Evolutionary conservation across 140 eudicot genomes (phyloP).

Genomic region (Oenanthe javanica): DNA sequence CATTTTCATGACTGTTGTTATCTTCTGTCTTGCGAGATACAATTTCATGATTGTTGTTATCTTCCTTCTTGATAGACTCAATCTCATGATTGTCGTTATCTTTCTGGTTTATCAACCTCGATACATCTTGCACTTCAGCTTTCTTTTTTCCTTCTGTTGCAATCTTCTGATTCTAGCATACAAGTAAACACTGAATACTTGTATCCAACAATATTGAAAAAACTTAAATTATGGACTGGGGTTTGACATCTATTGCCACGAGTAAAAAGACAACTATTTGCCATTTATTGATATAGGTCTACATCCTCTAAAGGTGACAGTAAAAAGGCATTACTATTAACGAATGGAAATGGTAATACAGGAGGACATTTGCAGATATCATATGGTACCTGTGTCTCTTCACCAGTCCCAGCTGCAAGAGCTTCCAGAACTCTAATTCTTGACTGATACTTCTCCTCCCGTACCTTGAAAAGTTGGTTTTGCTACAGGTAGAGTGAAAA

Average conservation of each 20-base stretch:
- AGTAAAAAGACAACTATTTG: conserved; percentile 10
- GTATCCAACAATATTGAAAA: not conserved
- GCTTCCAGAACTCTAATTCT: conserved; percentile 81
- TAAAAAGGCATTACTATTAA: not conserved
- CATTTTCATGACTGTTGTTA: not conserved
- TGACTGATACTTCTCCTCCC: conserved; percentile 89
- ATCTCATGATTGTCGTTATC: conserved; percentile 30
- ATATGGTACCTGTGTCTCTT: conserved; percentile 52
- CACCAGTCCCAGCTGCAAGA: conserved; percentile 69
- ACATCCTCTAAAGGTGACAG: not conserved
- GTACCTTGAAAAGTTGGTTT: conserved; percentile 72
- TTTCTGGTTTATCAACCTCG: conserved; percentile 29
- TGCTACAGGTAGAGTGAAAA: conserved; percentile 44
- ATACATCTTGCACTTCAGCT: conserved; percentile 30
- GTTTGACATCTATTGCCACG: not conserved
- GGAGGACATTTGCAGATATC: not conserved
- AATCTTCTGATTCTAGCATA: conserved; percentile 37
- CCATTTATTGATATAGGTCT: not conserved
- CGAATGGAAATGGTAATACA: conserved; percentile 12
- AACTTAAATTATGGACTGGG: not conserved
- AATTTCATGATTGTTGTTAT: not conserved
- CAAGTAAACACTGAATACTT: not conserved
- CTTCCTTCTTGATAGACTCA: conserved; percentile 13
- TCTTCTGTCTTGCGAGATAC: not conserved
- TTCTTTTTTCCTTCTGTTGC: conserved; percentile 33